These are phyloP conservation scores for Flueggea neowawraea DNA, from an alignment of 441 rosid species.

Conservation along the genomic window DNA sequence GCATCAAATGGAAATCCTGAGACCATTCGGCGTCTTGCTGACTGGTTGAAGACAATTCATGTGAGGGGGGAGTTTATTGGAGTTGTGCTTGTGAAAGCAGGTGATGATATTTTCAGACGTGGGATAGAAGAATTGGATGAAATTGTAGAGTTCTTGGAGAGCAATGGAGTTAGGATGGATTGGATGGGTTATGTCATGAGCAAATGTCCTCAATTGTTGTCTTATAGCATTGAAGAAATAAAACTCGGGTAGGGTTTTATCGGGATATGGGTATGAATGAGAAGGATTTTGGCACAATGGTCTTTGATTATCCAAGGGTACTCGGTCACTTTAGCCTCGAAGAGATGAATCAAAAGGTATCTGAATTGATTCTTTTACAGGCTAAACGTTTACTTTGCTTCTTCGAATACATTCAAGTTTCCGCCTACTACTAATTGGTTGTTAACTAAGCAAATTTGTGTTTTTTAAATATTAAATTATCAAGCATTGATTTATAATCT, in stretches of 20 bases:
- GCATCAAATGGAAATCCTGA: conserved; percentile 68
- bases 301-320: conserved; percentile 73
- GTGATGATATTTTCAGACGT: conserved; percentile 57
- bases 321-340: conserved; percentile 61
- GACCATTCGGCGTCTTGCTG: conserved; percentile 49
- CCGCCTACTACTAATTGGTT: not conserved
- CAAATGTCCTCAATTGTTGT: conserved; percentile 66
- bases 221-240: conserved; percentile 60
- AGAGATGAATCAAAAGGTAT: conserved; percentile 85
- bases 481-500: not conserved
- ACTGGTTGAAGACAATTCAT: conserved; percentile 74
- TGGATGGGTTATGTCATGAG: conserved; percentile 91
- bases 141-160: conserved; percentile 69
- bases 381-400: conserved; percentile 1
- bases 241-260: conserved; percentile 62
- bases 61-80: conserved; percentile 83
- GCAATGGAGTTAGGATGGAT: conserved; percentile 72
- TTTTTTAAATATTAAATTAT: not conserved
- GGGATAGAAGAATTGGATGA: conserved; percentile 48
- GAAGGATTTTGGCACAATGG: conserved; percentile 92
- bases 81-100: conserved; percentile 58
- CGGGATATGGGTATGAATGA: conserved; percentile 73
- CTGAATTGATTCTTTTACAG: not conserved
- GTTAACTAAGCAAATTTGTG: too few species aligned
- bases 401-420: not conserved